Conservation (phyloP, 495 filamentous ascomycete species). For the Platismatia glauca region DNA sequence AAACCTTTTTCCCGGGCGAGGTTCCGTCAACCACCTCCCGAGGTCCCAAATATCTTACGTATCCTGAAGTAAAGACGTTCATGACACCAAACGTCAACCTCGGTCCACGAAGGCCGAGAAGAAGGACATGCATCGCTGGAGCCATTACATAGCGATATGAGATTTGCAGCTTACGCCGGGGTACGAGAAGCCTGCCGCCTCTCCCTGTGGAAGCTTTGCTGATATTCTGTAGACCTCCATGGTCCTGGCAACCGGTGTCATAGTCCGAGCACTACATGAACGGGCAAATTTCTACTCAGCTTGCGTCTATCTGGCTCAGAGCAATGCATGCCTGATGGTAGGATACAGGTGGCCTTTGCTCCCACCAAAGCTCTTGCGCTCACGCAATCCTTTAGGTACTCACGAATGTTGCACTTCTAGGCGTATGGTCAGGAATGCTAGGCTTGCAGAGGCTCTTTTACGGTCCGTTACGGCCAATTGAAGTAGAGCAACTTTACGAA, state of each 20-base stretch:
- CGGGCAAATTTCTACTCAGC: conserved; percentile 96
- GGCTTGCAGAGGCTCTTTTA: conserved; percentile 85
- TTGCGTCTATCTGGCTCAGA: conserved; percentile 91
- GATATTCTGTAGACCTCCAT: conserved; percentile 50
- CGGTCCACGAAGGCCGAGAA: not conserved
- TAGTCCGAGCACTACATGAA: conserved; percentile 86
- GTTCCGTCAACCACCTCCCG: too few relatives aligned
- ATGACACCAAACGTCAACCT: not conserved
- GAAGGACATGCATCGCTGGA: not conserved
- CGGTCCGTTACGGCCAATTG: conserved; percentile 81
- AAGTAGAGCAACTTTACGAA: conserved; percentile 94
- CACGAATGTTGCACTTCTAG: conserved; percentile 74
- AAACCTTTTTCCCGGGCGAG: too few relatives aligned
- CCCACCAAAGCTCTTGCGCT: not conserved
- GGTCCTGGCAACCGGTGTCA: conserved; percentile 68
- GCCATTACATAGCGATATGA: conserved; percentile 33
- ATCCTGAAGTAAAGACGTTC: too few relatives aligned
- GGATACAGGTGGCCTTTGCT: conserved; percentile 18
- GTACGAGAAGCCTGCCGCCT: conserved; percentile 26
- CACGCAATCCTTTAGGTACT: conserved; percentile 52
- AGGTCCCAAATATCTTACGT: too few relatives aligned
- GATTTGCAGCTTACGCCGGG: conserved; percentile 45
- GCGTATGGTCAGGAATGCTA: conserved; percentile 67
- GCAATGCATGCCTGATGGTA: conserved; percentile 89
- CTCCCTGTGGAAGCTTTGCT: not conserved